Conservation (phyloP, 805 yeast genomes). For the Hagleromyces aurorensis region DNA sequence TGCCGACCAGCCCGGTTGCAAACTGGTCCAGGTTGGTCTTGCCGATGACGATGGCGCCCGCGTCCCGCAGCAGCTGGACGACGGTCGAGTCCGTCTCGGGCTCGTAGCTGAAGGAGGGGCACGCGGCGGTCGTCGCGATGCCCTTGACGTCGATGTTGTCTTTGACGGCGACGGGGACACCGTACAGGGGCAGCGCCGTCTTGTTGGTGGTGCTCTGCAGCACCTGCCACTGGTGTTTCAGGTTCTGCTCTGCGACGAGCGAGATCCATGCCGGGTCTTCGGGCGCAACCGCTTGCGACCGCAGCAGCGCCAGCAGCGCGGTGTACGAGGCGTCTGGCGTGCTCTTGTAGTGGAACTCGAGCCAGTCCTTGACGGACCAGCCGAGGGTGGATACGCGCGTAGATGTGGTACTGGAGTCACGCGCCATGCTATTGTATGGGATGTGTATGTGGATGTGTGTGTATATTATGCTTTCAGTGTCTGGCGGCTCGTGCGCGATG, state of each 20-base stretch:
- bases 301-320: constrained; percentile 38
- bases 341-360: constrained; percentile 51
- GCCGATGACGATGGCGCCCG: constrained; percentile 90
- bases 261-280: constrained; percentile 92
- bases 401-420: too few relatives aligned
- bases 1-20: constrained; percentile 95
- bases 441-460: too few relatives aligned
- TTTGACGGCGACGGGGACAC: constrained; percentile 92
- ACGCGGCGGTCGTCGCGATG: constrained; percentile 87
- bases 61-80: constrained; percentile 63
- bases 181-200: constrained; percentile 59
- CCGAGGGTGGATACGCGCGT: too few relatives aligned
- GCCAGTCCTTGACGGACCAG: constrained; percentile 82
- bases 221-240: constrained; percentile 70
- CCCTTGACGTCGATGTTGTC: constrained; percentile 89
- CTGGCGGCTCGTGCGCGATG: too few relatives aligned
- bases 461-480: too few relatives aligned
- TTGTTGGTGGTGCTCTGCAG: constrained; percentile 56
- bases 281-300: constrained; percentile 39
- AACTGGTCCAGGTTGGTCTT: constrained; percentile 95
- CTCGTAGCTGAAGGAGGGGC: constrained; percentile 70
- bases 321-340: constrained; percentile 55
- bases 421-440: too few relatives aligned
- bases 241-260: constrained; percentile 51
- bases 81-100: constrained; percentile 71